Conservation (phyloP, 306 rosid species). For the Prosopis cineraria region DNA sequence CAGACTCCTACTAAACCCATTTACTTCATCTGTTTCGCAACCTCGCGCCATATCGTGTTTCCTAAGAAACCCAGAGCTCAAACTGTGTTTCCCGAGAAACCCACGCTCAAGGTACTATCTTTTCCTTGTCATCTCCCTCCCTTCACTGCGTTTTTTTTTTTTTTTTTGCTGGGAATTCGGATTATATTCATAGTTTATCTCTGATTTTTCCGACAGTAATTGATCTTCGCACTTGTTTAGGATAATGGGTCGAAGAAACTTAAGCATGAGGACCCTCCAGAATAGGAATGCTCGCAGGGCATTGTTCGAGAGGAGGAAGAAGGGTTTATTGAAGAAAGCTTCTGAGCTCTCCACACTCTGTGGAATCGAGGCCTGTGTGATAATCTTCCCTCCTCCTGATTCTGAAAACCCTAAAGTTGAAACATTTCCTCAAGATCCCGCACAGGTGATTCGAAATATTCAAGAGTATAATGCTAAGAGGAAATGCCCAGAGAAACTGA, state of each 20-base stretch:
- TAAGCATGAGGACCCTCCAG: neutral
- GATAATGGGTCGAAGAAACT: neutral
- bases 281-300: neutral
- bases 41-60: no score
- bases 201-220: no score
- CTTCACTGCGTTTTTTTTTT: no score
- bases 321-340: slow-evolving; percentile 28
- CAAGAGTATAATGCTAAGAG: neutral
- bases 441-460: neutral
- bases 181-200: no score
- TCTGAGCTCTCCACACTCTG: slow-evolving; percentile 21
- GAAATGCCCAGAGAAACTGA: neutral
- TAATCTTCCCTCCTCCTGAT: neutral
- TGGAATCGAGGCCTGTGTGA: slow-evolving; percentile 13
- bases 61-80: no score
- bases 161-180: no score
- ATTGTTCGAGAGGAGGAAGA: slow-evolving; percentile 30
- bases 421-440: slow-evolving; percentile 4
- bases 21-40: no score
- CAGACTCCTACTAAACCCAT: no score
- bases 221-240: no score
- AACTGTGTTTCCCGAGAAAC: no score
- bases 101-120: no score
- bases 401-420: neutral
- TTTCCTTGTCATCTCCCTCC: no score